Conservation (phyloP, 306 rosid genomes). For the Castanospermum australe region DNA sequence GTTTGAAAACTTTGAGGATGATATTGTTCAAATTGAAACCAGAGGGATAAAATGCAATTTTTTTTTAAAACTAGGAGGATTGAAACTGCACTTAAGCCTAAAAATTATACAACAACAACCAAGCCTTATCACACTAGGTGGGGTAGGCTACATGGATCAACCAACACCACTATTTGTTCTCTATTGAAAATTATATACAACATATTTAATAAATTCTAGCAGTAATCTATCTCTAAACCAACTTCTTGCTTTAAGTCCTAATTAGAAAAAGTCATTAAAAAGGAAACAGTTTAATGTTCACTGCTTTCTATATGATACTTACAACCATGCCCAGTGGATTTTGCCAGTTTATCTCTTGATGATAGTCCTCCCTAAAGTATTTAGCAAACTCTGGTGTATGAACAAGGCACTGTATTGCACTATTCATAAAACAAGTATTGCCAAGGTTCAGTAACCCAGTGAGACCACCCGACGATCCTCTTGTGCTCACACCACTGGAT, state of each 20-base stretch:
- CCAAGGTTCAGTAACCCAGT: constrained; percentile 75
- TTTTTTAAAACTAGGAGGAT: no score
- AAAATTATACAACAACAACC: neutral
- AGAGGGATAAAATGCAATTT: no score
- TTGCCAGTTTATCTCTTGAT: constrained; percentile 69
- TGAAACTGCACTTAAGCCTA: no score
- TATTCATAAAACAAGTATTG: constrained; percentile 81
- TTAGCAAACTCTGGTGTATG: constrained; percentile 74
- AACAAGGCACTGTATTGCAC: constrained; percentile 77
- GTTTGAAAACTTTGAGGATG: no score
- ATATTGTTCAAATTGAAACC: no score
- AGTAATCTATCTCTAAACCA: neutral
- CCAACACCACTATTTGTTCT: no score
- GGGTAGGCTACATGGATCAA: no score
- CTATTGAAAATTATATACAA: no score
- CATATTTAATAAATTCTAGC: neutral
- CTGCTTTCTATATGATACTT: constrained; percentile 36
- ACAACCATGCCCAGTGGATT: constrained; percentile 81
- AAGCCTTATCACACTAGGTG: no score
- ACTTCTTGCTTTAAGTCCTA: neutral
- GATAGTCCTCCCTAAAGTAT: constrained; percentile 73
- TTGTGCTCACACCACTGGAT: constrained; percentile 54
- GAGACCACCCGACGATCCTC: constrained; percentile 69
- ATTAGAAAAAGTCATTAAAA: neutral
- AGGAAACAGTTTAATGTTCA: neutral